Conservation (phyloP, 306 rosid species). For the Vigna radiata region DNA sequence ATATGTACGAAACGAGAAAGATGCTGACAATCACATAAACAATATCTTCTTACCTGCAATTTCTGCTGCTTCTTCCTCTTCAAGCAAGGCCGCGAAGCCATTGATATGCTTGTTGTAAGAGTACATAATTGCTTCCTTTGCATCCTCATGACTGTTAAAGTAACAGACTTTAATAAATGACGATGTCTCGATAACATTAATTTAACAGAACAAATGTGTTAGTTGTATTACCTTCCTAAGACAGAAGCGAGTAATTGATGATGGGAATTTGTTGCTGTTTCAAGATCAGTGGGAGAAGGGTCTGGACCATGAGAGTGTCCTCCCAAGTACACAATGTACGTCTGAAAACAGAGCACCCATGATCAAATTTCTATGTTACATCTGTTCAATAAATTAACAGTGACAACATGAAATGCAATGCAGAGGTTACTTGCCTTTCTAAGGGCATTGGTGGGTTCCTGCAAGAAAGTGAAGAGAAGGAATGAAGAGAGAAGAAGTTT, state of each 20-base stretch:
- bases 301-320: constrained; percentile 43
- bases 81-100: constrained; percentile 74
- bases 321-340: background rate
- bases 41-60: constrained; percentile 51
- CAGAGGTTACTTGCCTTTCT: constrained; percentile 28
- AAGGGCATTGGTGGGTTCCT: constrained; percentile 29
- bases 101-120: constrained; percentile 64
- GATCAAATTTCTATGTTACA: background rate
- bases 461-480: constrained; percentile 17
- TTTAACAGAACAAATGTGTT: background rate
- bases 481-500: constrained; percentile 22
- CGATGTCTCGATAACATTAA: background rate
- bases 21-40: background rate
- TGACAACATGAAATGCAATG: background rate
- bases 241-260: constrained; percentile 38
- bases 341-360: background rate
- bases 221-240: constrained; percentile 37
- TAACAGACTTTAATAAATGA: background rate
- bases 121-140: constrained; percentile 45
- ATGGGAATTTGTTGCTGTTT: constrained; percentile 40
- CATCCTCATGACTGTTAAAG: background rate
- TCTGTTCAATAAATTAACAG: too few species aligned
- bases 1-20: background rate
- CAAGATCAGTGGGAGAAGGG: constrained; percentile 37
- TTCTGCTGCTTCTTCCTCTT: constrained; percentile 53